These are phyloP conservation scores for Gelatoporia subvermispora DNA, from an alignment of 768 basidiomycete genomes.

Conservation along the genomic window DNA sequence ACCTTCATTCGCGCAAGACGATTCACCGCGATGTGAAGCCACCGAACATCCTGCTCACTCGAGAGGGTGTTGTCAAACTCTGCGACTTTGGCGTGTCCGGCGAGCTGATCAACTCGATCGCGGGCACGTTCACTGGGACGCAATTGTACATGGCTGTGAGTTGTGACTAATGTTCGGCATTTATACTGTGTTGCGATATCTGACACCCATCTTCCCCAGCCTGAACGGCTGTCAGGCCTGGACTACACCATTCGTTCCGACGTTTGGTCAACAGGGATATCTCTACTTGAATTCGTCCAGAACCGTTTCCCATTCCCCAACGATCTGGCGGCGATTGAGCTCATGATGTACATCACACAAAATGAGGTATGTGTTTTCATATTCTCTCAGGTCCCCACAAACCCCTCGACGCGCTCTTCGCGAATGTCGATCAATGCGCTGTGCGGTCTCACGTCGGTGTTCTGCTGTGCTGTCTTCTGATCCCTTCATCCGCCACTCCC, in stretches of 20 bases:
- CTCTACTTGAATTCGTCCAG: slow-evolving; percentile 87
- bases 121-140: slow-evolving; percentile 96
- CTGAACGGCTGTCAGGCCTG: slow-evolving; percentile 89
- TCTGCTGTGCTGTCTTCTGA: too few relatives aligned
- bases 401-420: too few relatives aligned
- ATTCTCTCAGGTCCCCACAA: slow-evolving; percentile 1
- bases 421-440: slow-evolving; percentile 5
- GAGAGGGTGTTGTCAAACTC: slow-evolving; percentile 86
- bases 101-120: slow-evolving; percentile 84
- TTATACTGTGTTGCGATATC: slow-evolving; percentile 2
- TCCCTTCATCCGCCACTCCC: too few relatives aligned
- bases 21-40: slow-evolving; percentile 97
- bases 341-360: slow-evolving; percentile 84
- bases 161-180: slow-evolving; percentile 15
- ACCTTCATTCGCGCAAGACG: slow-evolving; percentile 85
- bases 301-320: slow-evolving; percentile 94
- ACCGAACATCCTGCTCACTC: slow-evolving; percentile 86
- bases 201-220: slow-evolving; percentile 45
- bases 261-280: slow-evolving; percentile 97
- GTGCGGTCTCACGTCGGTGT: too few relatives aligned
- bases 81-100: slow-evolving; percentile 98
- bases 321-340: slow-evolving; percentile 89
- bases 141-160: slow-evolving; percentile 98
- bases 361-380: slow-evolving; percentile 51
- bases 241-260: slow-evolving; percentile 94